These are phyloP conservation scores for Kitagawia praeruptora DNA, from an alignment of 129 eudicot genomes.

Conservation along the genomic window DNA sequence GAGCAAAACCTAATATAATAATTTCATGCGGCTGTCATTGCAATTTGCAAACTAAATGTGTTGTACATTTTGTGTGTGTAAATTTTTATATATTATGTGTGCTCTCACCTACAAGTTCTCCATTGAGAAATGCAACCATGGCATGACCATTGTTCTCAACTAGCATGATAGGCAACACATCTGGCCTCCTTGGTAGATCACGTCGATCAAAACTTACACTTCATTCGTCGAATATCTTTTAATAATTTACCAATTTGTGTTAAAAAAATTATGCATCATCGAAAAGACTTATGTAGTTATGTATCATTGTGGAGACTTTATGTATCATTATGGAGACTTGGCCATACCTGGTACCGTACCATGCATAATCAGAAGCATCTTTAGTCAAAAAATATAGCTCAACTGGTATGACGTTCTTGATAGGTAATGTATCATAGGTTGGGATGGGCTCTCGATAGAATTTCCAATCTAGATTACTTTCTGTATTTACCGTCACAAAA, in stretches of 20 bases:
- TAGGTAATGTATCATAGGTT: too few relatives aligned
- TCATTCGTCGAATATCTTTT: constrained; percentile 3
- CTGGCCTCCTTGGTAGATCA: constrained; percentile 67
- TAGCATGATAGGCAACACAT: constrained; percentile 55
- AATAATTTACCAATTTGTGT: neutral
- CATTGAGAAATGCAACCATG: constrained; percentile 64
- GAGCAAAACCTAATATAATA: constrained; percentile 48
- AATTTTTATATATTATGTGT: neutral
- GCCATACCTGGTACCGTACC: constrained; percentile 79
- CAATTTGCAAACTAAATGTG: neutral
- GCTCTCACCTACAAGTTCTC: constrained; percentile 53
- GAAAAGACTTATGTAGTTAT: neutral
- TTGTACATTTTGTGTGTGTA: neutral
- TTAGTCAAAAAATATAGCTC: too few relatives aligned
- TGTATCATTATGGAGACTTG: neutral
- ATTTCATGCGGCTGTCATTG: neutral
- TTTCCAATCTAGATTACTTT: too few relatives aligned
- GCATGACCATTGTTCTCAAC: constrained; percentile 77
- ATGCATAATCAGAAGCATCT: constrained; percentile 76
- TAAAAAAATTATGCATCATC: neutral
- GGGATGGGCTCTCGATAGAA: too few relatives aligned
- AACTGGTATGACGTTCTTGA: too few relatives aligned
- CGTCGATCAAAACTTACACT: constrained; percentile 49
- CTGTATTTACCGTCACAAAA: too few relatives aligned
- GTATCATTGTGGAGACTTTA: neutral